Base-by-base conservation (phyloP, 441 rosid species). In the Euphorbia corollata region DNA sequence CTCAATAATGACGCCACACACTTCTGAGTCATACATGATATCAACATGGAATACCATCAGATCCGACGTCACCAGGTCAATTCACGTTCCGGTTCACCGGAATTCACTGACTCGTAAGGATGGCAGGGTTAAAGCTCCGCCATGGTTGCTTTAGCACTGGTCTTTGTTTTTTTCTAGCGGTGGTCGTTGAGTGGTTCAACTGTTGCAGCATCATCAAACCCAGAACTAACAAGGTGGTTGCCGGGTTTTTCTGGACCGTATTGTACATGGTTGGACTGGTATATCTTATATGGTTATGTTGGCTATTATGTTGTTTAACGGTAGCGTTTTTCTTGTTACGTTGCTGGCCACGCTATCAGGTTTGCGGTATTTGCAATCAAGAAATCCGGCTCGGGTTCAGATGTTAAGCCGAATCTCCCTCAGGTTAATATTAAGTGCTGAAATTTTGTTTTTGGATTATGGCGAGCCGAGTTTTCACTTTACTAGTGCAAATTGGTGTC, bases 41-140 rank as follows among this genome's bases (percentile, higher is more conserved):
- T n/a, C n/a, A n/a, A n/a, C n/a, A n/a, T n/a, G n/a, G n/a, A n/a
- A n/a, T n/a, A n/a, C n/a, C n/a, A n/a, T n/a, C n/a, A n/a, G n/a
- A n/a, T n/a, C n/a, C n/a, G n/a, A n/a, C n/a, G n/a, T n/a, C n/a
- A n/a, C n/a, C n/a, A n/a, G n/a, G n/a, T n/a, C n/a, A n/a, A n/a
- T n/a, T n/a, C n/a, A n/a, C n/a, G n/a, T n/a, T n/a, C n/a, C n/a
- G n/a, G n/a, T n/a, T n/a, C n/a, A n/a, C n/a, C n/a, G n/a, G n/a
- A n/a, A n/a, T n/a, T n/a, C n/a, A n/a, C n/a, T n/a, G n/a, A n/a
- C n/a, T n/a, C n/a, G n/a, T n/a, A n/a, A n/a, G 84, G 89, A 13
- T 92, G 98, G 98, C 98, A 95, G 5, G 93, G 84, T 43, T 71
- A 79, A 8, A 74, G 67, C 73, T 47, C 79, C 1, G 77, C 71